phyloP scores from a whole-genome alignment of 805 yeast genomes.

The Lipomyces orientalis region DNA sequence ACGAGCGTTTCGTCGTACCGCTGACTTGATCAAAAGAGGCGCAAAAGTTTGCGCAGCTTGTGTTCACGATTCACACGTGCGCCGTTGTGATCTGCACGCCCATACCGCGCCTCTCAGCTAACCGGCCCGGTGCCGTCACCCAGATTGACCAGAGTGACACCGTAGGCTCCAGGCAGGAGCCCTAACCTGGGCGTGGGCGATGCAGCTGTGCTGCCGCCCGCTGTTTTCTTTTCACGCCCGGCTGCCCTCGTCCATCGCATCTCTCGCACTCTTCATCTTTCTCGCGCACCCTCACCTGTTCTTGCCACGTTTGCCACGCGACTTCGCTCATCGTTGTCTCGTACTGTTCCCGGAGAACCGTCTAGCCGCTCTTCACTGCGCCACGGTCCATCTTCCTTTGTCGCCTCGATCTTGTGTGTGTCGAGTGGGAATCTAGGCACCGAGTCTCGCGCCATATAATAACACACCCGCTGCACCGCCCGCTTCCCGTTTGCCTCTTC shows the following conservation, averaged over 20 bases:
- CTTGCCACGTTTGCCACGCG: constrained; percentile 9
- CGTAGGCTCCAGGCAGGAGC: not conserved
- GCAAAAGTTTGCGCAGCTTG: too few species aligned
- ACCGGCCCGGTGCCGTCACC: too few species aligned
- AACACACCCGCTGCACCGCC: not conserved
- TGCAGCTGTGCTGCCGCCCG: not conserved
- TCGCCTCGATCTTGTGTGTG: not conserved
- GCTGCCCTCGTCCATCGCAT: not conserved
- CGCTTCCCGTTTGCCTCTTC: not conserved
- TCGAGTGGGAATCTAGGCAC: not conserved
- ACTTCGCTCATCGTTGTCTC: not conserved
- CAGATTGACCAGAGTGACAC: not conserved
- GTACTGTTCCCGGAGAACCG: not conserved
- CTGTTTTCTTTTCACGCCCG: not conserved
- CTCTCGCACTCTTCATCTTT: not conserved
- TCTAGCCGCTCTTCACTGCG: not conserved
- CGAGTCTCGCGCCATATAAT: not conserved
- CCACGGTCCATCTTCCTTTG: not conserved
- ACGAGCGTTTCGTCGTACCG: too few species aligned
- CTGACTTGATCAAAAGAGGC: too few species aligned
- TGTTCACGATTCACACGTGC: not conserved
- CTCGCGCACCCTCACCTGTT: constrained; percentile 3
- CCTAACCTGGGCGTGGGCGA: not conserved
- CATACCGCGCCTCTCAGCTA: too few species aligned
- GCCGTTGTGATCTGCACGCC: not conserved